These are phyloP conservation scores for Penicillium desertorum DNA, from an alignment of 495 filamentous ascomycete genomes.

Conservation along the genomic window DNA sequence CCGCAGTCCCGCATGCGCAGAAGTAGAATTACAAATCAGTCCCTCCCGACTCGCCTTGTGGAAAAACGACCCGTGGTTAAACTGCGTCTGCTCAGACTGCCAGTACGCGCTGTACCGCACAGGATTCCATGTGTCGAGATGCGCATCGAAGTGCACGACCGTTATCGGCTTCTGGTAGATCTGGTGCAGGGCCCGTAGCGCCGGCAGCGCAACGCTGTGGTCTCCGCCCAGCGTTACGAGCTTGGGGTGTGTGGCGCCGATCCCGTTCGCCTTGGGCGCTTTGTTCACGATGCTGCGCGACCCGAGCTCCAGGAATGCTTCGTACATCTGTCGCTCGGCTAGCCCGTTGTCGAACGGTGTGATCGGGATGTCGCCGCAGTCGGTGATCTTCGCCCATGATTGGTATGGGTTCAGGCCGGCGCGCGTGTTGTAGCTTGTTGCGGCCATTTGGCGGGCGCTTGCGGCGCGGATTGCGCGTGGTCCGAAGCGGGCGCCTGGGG, in stretches of 20 bases:
- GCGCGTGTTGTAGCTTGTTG: slow-evolving; percentile 74
- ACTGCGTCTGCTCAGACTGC: slow-evolving; percentile 65
- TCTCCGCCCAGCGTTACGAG: slow-evolving; percentile 81
- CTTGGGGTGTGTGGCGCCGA: slow-evolving; percentile 54
- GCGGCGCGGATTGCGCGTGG: slow-evolving; percentile 80
- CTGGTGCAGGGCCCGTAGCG: slow-evolving; percentile 67
- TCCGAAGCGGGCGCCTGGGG: slow-evolving; percentile 71
- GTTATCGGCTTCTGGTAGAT: slow-evolving; percentile 70
- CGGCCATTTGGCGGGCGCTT: slow-evolving; percentile 68
- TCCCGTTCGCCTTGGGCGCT: slow-evolving; percentile 39
- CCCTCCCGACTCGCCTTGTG: slow-evolving; percentile 76
- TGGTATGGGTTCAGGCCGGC: slow-evolving; percentile 75
- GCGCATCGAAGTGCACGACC: slow-evolving; percentile 82
- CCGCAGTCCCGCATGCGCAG: slow-evolving; percentile 75
- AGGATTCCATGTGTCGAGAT: slow-evolving; percentile 83
- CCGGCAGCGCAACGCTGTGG: slow-evolving; percentile 74
- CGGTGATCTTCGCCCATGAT: slow-evolving; percentile 70
- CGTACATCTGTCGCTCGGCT: slow-evolving; percentile 73
- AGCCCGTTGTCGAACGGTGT: slow-evolving; percentile 76
- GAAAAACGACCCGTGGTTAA: slow-evolving; percentile 87
- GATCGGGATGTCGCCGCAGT: slow-evolving; percentile 83
- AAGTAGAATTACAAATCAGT: slow-evolving; percentile 63
- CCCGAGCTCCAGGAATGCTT: slow-evolving; percentile 67
- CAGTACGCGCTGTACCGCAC: slow-evolving; percentile 74
- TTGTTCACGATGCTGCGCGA: slow-evolving; percentile 45